Conservation (phyloP, 192 early-diverging fungal species). For the Coemansia sp. region DNA sequence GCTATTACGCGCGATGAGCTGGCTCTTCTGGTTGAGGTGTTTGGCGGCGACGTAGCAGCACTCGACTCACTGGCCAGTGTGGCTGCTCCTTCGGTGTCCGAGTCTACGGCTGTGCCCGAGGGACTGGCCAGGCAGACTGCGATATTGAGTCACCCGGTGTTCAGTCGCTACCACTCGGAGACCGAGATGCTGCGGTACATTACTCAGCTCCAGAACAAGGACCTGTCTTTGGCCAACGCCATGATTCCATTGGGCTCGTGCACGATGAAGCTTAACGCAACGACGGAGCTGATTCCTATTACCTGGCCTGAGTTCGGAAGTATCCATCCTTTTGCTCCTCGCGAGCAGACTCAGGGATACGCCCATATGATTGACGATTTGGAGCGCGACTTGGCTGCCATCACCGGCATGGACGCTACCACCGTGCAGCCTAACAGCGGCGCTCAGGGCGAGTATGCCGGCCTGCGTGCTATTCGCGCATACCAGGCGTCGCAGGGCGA, state of each 20-base stretch:
- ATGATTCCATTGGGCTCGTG: conserved; percentile 99
- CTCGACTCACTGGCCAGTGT: conserved; percentile 50
- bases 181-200: conserved; percentile 99
- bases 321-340: conserved; percentile 97
- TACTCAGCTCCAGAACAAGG: conserved; percentile 92
- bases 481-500: conserved; percentile 88
- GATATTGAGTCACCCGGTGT: conserved; percentile 89
- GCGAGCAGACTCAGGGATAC: conserved; percentile 95
- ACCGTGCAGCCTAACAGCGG: conserved; percentile 99
- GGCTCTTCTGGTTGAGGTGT: conserved; percentile 75
- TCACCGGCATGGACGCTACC: conserved; percentile 93
- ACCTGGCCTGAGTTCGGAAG: conserved; percentile 97
- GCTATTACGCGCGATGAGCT: conserved; percentile 85
- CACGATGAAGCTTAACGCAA: conserved; percentile 99
- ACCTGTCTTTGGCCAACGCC: conserved; percentile 96
- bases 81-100: conserved; percentile 57
- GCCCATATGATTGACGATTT: conserved; percentile 86
- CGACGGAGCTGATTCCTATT: conserved; percentile 99
- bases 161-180: conserved; percentile 96
- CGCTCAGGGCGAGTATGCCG: conserved; percentile 99
- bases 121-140: conserved; percentile 73
- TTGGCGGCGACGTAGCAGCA: conserved; percentile 68
- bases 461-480: conserved; percentile 92
- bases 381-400: conserved; percentile 83
- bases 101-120: conserved; percentile 59